Conservation (phyloP, 306 rosid species). For the Vigna nakashimae region DNA sequence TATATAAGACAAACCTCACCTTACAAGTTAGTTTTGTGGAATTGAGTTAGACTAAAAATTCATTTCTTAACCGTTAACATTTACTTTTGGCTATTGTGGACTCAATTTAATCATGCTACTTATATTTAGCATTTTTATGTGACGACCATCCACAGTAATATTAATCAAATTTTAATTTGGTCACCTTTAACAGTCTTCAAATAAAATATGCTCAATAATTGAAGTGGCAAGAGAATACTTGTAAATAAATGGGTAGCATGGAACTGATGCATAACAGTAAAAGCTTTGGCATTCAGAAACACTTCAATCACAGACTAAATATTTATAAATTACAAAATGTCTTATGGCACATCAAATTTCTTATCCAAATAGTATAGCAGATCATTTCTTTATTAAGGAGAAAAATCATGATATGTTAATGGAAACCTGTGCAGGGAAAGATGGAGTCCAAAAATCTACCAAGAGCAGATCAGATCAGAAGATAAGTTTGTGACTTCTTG, state of each 20-base stretch:
- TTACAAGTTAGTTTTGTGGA: too few relatives aligned
- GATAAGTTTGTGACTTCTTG: not conserved
- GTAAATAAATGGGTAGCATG: not conserved
- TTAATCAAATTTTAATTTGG: not conserved
- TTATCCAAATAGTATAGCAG: not conserved
- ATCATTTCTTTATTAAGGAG: not conserved
- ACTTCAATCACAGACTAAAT: not conserved
- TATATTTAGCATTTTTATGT: too few relatives aligned
- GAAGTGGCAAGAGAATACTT: not conserved
- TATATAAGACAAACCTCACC: too few relatives aligned
- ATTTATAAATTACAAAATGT: not conserved
- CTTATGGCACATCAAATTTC: not conserved
- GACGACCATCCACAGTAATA: not conserved
- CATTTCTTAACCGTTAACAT: too few relatives aligned
- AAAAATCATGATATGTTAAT: not conserved
- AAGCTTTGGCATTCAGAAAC: not conserved
- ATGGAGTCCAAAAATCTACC: not conserved
- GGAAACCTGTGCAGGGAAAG: not conserved
- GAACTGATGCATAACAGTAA: not conserved
- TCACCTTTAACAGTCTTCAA: too few relatives aligned
- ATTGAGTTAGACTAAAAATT: too few relatives aligned
- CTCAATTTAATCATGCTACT: too few relatives aligned
- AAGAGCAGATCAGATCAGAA: slow-evolving; percentile 4
- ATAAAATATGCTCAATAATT: too few relatives aligned
- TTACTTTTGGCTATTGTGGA: too few relatives aligned